These are phyloP conservation scores for Chaetomium sp. DNA, from an alignment of 2,329 filamentous ascomycete species.

Conservation along the genomic window DNA sequence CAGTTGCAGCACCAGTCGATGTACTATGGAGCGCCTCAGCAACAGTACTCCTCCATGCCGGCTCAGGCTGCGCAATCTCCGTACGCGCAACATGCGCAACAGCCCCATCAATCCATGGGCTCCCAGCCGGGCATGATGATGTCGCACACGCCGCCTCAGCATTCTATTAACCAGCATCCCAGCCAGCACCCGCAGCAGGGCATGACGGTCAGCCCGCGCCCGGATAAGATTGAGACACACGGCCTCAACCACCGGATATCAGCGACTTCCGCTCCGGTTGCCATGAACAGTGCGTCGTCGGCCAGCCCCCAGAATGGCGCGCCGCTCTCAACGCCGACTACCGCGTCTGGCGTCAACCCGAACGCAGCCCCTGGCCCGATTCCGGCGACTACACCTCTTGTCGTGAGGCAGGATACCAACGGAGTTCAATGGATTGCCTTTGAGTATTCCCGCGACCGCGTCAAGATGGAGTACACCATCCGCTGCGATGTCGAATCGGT, in stretches of 20 bases:
- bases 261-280: conserved; percentile 46
- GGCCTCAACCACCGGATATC: conserved; percentile 54
- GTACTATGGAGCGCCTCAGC: conserved; percentile 60
- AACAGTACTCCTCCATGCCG: conserved; percentile 61
- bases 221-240: conserved; percentile 57
- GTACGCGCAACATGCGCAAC: conserved; percentile 53
- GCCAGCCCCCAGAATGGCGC: conserved; percentile 35
- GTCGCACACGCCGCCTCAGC: conserved; percentile 53
- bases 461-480: conserved; percentile 99
- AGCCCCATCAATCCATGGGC: conserved; percentile 53
- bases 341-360: conserved; percentile 61
- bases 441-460: conserved; percentile 91
- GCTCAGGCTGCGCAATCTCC: conserved; percentile 54
- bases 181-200: conserved; percentile 48
- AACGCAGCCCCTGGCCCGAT: conserved; percentile 94
- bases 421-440: conserved; percentile 99
- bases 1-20: conserved; percentile 76
- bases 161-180: conserved; percentile 53
- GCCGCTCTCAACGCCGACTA: conserved; percentile 40
- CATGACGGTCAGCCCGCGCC: conserved; percentile 56
- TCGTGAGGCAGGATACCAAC: conserved; percentile 90
- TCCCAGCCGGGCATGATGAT: conserved; percentile 62
- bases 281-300: conserved; percentile 33
- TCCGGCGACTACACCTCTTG: conserved; percentile 88
- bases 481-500: conserved; percentile 97